phyloP scores from a whole-genome alignment of 176 grass and related monocot species.

The Panicum miliaceum region DNA sequence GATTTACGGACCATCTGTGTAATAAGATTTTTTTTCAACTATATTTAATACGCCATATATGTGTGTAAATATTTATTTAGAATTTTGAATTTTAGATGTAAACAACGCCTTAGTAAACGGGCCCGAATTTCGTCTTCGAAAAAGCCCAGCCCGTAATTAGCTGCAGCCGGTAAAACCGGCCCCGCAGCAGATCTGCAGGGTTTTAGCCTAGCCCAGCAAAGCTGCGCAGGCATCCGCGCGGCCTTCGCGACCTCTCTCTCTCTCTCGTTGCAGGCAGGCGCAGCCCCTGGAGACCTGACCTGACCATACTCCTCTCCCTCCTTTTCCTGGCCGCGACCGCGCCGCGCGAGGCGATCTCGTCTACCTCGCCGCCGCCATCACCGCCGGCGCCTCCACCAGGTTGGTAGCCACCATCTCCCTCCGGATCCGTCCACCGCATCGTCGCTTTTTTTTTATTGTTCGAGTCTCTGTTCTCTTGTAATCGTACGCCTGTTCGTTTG shows the following conservation, averaged over 20 bases:
- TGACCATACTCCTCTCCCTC: neutral
- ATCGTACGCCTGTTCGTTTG: neutral
- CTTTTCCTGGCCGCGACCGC: slow-evolving; percentile 9
- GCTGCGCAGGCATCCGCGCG: neutral
- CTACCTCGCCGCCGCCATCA: slow-evolving; percentile 10
- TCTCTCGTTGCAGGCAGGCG: too few relatives aligned
- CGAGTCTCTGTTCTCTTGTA: neutral
- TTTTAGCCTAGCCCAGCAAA: slow-evolving; percentile 13
- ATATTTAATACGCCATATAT: too few relatives aligned
- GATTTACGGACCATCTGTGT: too few relatives aligned
- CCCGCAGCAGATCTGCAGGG: neutral
- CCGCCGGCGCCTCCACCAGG: slow-evolving; percentile 20
- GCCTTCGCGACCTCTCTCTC: neutral
- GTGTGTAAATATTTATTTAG: too few relatives aligned
- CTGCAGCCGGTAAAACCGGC: slow-evolving; percentile 1
- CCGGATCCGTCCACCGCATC: neutral
- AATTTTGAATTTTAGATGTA: too few relatives aligned
- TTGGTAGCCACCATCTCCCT: neutral
- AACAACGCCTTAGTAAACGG: neutral
- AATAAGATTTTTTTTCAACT: too few relatives aligned
- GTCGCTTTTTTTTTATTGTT: neutral
- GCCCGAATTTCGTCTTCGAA: neutral
- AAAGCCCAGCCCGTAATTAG: neutral
- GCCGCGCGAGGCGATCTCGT: slow-evolving; percentile 34
- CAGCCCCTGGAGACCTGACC: slow-evolving; percentile 26